Conservation (phyloP, 768 basidiomycete species). For the Rhodotorula sphaerocarpa region DNA sequence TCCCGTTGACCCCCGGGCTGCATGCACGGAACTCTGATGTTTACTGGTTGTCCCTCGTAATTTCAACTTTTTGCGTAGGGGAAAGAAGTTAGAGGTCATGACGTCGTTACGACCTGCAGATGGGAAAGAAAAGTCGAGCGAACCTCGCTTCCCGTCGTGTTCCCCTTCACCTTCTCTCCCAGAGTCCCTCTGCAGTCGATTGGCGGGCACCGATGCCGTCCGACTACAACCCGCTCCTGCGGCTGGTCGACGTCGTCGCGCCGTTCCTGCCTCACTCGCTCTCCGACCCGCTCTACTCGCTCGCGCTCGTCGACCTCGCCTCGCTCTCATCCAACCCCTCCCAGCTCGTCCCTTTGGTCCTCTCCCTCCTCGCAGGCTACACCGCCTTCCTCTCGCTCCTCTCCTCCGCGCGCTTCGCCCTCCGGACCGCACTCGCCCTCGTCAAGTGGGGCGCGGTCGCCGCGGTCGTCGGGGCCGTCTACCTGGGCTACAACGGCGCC, state of each 20-base stretch:
- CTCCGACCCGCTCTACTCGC: constrained; percentile 15
- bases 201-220: background rate
- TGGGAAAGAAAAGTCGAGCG: no score
- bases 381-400: constrained; percentile 26
- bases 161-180: no score
- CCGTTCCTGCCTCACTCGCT: constrained; percentile 25
- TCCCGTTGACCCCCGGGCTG: no score
- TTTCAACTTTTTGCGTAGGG: no score
- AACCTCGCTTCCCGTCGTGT: no score
- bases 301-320: constrained; percentile 4
- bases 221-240: constrained; percentile 7
- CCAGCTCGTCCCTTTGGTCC: constrained; percentile 29
- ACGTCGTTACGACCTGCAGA: no score
- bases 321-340: constrained; percentile 14
- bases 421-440: constrained; percentile 24
- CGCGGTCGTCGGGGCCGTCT: constrained; percentile 5
- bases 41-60: no score
- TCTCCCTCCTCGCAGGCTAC: constrained; percentile 29
- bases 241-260: constrained; percentile 2
- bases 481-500: constrained; percentile 2
- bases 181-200: background rate
- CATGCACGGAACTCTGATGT: no score
- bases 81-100: no score
- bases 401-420: constrained; percentile 17
- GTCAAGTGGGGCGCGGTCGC: constrained; percentile 30